Evolutionary conservation across 179 eudicot genomes (phyloP), one percentile per base, ranked within the genome.

Genomic region (Nepenthes alata): DNA sequence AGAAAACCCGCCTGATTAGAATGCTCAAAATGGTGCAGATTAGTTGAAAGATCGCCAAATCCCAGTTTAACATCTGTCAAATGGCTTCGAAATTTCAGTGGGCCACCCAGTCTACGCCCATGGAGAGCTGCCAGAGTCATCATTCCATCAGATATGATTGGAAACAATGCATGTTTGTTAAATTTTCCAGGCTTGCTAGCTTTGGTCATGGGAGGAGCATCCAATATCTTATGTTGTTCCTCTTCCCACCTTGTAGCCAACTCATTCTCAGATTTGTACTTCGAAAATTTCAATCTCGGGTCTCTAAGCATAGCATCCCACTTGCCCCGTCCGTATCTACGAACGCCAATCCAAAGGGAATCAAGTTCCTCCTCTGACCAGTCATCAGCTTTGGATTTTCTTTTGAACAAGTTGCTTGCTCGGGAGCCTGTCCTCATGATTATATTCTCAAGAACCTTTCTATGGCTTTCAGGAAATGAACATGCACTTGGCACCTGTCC

Each of bases 341-440:
- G 87, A 67, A 94, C 91, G 44, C 97, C 99, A 75, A 94, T 76
- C 99, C 99, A 94, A 12, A 94, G 87, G 74, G 81, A 85, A 75
- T 94, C 99, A 41, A 94, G 99, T 64, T 94, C 99, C 51, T 94
- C 99, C 68, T 94, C 99, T 6, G 96, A 85, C 99, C 97, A 94
- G 53, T 70, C 68, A 73, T 90, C 97, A 3, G 71, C 49, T 66
- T 76, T 87, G 25, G 82, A 55, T 68, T 85, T 94, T 72, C 74
- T 85, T 72, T 77, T 87, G 9, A 67, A 70, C 55, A 72, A 56
- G 72, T 62, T 85, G 76, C 72, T 78, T 14, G 83, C 59, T 65
- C 87, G 91, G 16, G 76, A 51, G 37, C 91, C 90, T n/a, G 90
- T 85, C 79, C 97, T 82, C 85, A 90, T 66, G 78, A 89, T 78